phyloP scores from a whole-genome alignment of 1,284 basidiomycete species.

The Xanthoconium separans region DNA sequence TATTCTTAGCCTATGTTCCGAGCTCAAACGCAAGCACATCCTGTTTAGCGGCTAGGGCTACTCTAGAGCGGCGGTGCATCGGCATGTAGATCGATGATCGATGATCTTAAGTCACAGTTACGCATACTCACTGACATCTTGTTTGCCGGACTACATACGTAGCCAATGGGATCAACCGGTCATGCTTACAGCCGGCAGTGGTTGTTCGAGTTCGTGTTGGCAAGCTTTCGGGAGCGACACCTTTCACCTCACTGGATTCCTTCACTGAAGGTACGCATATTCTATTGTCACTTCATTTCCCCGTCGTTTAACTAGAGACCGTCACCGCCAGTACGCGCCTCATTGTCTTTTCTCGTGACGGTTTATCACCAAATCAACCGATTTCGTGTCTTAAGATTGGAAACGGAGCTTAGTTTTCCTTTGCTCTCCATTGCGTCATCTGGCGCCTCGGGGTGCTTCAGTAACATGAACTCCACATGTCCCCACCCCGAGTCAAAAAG shows the following conservation, averaged over 20 bases:
- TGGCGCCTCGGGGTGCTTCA: slow-evolving; percentile 2
- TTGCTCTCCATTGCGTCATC: slow-evolving; percentile 4
- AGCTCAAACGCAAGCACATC: no score
- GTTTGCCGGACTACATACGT: neutral
- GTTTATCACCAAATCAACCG: neutral
- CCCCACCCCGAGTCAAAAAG: neutral
- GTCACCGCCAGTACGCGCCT: neutral
- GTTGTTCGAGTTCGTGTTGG: neutral
- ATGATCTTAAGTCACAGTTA: neutral
- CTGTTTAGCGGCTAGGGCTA: no score
- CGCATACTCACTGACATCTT: neutral
- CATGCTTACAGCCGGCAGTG: neutral
- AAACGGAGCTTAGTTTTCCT: neutral
- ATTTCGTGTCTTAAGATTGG: neutral
- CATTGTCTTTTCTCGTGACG: neutral
- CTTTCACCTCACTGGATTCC: neutral
- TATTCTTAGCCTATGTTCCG: no score
- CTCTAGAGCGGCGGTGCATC: neutral
- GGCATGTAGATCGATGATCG: neutral
- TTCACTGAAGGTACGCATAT: neutral
- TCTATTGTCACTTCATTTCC: neutral
- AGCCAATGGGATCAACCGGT: neutral
- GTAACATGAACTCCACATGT: neutral
- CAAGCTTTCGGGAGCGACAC: neutral
- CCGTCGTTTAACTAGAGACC: slow-evolving; percentile 1